phyloP scores from a whole-genome alignment of 345 rosid genomes.

The thale cress (Arabidopsis thaliana) region TAIR10.1 NC_003074.8:21679001-21679500 shows the following conservation, averaged over 20 bases:
- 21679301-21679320: conserved; percentile 4
- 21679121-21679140: conserved; percentile 4
- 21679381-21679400: too few relatives aligned
- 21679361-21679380: too few relatives aligned
- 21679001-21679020: neutral
- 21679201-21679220: conserved; percentile 24
- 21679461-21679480: neutral
- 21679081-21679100: conserved; percentile 9
- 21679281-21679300: conserved; percentile 20
- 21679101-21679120: neutral
- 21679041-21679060: neutral
- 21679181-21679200: neutral
- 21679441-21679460: too few relatives aligned
- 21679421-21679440: too few relatives aligned
- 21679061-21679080: conserved; percentile 3
- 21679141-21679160: conserved; percentile 5
- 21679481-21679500: neutral
- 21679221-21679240: conserved; percentile 35
- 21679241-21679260: conserved; percentile 35
- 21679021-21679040: conserved; percentile 12
- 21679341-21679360: neutral
- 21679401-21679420: too few relatives aligned
- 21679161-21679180: neutral
- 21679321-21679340: too few relatives aligned
- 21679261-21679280: conserved; percentile 20